Evolutionary conservation across 2,329 filamentous ascomycete species (phyloP).

Genomic region (Ceratocystiopsis minuta): DNA sequence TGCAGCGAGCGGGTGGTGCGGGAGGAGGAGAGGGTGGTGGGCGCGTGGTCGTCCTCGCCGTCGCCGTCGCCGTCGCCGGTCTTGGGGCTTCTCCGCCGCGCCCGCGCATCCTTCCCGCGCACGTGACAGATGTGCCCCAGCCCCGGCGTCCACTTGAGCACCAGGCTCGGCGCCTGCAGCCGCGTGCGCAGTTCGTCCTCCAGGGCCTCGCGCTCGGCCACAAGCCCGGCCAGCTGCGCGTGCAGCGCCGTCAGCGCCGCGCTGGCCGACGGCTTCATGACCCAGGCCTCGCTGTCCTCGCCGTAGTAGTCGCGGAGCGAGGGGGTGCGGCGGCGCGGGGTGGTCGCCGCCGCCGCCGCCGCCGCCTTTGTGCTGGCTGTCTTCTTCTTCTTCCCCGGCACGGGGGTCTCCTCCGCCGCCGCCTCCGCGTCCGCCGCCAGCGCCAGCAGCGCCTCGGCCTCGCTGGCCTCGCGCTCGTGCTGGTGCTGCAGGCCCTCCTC

Average conservation of each 20-base stretch:
- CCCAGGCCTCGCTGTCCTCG: conserved; percentile 42
- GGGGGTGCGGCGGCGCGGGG: not conserved
- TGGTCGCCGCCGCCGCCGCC: conserved; percentile 18
- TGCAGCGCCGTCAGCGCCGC: conserved; percentile 48
- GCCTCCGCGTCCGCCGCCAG: conserved; percentile 56
- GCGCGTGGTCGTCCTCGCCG: conserved; percentile 10
- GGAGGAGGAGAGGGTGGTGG: conserved; percentile 52
- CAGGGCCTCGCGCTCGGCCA: conserved; percentile 41
- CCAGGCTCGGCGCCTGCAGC: conserved; percentile 46
- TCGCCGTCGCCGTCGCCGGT: not conserved
- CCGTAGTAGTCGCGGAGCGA: conserved; percentile 40
- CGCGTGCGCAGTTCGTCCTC: conserved; percentile 41
- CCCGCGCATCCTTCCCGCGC: conserved; percentile 54
- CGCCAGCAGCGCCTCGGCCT: conserved; percentile 50
- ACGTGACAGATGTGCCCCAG: conserved; percentile 84
- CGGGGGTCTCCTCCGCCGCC: conserved; percentile 27
- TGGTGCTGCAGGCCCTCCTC: conserved; percentile 76
- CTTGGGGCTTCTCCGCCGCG: conserved; percentile 8
- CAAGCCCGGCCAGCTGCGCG: conserved; percentile 39
- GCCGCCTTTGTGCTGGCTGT: not conserved
- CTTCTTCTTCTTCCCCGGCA: not conserved
- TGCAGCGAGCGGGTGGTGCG: conserved; percentile 77
- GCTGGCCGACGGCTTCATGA: conserved; percentile 54
- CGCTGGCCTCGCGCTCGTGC: conserved; percentile 58
- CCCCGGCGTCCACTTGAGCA: conserved; percentile 69